Evolutionary conservation across 139 green algal genomes (phyloP).

Genomic region (Chloropicon primus): DNA sequence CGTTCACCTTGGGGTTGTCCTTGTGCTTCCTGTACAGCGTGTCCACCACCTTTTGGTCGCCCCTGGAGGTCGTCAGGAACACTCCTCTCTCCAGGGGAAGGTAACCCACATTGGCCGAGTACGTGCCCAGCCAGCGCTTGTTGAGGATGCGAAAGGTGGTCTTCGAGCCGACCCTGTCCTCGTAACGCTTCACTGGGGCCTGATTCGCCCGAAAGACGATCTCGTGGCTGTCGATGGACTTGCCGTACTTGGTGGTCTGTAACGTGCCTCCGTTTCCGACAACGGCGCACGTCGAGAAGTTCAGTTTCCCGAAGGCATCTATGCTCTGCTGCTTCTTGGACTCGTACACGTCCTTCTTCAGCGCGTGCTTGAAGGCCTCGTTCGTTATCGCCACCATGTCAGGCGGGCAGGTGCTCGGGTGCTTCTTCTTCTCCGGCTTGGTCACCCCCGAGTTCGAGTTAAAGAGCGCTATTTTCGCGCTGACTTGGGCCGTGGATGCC

Average conservation of each 20-base stretch:
- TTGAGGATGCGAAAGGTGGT: constrained; percentile 9
- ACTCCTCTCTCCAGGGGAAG: constrained; percentile 2
- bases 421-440: not conserved
- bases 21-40: not conserved
- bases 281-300: constrained; percentile 3
- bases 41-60: not conserved
- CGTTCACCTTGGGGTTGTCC: not conserved
- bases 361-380: not conserved
- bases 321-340: not conserved
- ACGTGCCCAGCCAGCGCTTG: not conserved
- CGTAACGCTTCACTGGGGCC: not conserved
- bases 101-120: not conserved
- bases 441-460: not conserved
- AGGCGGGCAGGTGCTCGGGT: not conserved
- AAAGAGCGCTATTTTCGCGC: not conserved
- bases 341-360: not conserved
- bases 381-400: not conserved
- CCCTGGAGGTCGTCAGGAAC: not conserved
- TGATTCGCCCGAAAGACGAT: constrained; percentile 4
- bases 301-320: not conserved
- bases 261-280: constrained; percentile 4
- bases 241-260: not conserved
- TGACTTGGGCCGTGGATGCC: not conserved
- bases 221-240: constrained; percentile 7
- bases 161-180: constrained; percentile 2